These are phyloP conservation scores for Boletus reticulatus DNA, from an alignment of 768 basidiomycete species.

Conservation along the genomic window DNA sequence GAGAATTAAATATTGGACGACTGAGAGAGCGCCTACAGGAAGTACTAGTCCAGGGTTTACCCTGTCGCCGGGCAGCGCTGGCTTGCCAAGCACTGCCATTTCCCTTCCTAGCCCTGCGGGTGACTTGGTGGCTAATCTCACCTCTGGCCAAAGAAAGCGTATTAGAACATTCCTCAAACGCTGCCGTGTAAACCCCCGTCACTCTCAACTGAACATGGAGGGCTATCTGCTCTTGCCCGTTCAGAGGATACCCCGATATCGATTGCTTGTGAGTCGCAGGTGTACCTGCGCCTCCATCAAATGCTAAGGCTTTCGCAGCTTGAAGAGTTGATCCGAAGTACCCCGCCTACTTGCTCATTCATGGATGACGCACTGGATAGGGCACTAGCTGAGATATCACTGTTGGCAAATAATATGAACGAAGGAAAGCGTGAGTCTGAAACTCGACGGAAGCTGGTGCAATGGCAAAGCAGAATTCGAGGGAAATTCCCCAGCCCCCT, in stretches of 20 bases:
- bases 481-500: constrained; percentile 95
- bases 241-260: constrained; percentile 96
- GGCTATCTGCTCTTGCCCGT: constrained; percentile 93
- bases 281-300: not conserved
- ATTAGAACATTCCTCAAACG: constrained; percentile 89
- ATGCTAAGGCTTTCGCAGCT: constrained; percentile 39
- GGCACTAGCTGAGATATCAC: constrained; percentile 84
- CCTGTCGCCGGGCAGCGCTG: constrained; percentile 57
- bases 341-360: constrained; percentile 75
- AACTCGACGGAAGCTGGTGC: constrained; percentile 84
- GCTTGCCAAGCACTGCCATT: constrained; percentile 52
- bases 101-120: constrained; percentile 40
- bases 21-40: constrained; percentile 46
- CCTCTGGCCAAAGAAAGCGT: constrained; percentile 82
- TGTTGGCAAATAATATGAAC: constrained; percentile 93
- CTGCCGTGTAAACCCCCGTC: constrained; percentile 83
- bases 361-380: constrained; percentile 82
- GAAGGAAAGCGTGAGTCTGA: constrained; percentile 97
- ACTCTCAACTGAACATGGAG: constrained; percentile 92
- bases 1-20: constrained; percentile 84
- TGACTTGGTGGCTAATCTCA: constrained; percentile 53
- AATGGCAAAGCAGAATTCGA: constrained; percentile 86
- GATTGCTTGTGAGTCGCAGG: constrained; percentile 69
- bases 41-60: constrained; percentile 34
- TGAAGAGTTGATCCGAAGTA: constrained; percentile 82